phyloP scores from a whole-genome alignment of 768 basidiomycete species.

The Mycena epipterygia region DNA sequence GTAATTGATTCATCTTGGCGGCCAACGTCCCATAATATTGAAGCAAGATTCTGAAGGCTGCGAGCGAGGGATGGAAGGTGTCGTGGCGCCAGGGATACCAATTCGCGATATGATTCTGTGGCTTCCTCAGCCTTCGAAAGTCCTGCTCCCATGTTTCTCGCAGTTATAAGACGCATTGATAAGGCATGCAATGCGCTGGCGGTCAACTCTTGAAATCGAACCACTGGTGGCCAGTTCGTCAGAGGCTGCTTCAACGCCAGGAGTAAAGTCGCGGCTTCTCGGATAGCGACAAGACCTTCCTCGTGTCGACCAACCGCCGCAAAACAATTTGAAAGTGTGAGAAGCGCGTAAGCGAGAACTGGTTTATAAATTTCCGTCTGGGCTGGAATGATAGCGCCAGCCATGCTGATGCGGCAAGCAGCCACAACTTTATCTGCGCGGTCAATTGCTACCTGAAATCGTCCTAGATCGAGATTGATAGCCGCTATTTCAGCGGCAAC shows the following conservation, averaged over 20 bases:
- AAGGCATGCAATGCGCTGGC: neutral
- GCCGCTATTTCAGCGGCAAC: neutral
- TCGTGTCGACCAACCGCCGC: neutral
- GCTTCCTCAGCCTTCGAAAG: neutral
- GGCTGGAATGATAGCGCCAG: neutral
- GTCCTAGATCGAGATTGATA: neutral
- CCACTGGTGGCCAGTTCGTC: neutral
- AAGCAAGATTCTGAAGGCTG: conserved; percentile 8
- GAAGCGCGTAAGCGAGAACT: neutral
- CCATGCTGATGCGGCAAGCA: neutral
- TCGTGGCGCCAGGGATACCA: neutral
- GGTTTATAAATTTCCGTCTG: neutral
- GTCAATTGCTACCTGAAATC: neutral
- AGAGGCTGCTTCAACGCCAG: neutral
- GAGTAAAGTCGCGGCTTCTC: neutral
- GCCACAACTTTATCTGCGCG: conserved; percentile 3
- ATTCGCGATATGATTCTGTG: neutral
- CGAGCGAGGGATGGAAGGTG: neutral
- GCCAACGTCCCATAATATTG: neutral
- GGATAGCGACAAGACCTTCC: neutral
- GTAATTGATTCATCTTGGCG: neutral
- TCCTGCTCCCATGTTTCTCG: neutral
- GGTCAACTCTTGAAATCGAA: neutral
- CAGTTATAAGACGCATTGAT: neutral
- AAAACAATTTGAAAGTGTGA: conserved; percentile 11